phyloP scores from a whole-genome alignment of 1,284 basidiomycete genomes.

The Laetiporus sulphureus region DNA sequence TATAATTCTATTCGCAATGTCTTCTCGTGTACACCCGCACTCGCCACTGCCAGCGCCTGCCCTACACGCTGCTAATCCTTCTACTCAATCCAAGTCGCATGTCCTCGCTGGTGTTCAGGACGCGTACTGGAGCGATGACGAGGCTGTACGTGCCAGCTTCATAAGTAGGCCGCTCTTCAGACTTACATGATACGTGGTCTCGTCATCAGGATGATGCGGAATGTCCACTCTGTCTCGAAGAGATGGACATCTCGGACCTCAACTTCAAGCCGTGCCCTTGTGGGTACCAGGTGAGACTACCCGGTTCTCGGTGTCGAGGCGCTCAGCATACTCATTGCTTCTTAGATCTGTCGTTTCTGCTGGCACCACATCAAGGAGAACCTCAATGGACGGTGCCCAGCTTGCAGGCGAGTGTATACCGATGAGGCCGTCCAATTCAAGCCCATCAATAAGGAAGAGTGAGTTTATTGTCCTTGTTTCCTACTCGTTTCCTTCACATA shows the following conservation, averaged over 20 bases:
- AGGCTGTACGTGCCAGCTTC: constrained; percentile 31
- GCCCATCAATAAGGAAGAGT: constrained; percentile 95
- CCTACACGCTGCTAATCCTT: constrained; percentile 58
- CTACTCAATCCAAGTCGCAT: constrained; percentile 75
- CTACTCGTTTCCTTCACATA: neutral
- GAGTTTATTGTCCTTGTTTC: constrained; percentile 28
- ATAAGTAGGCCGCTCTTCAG: too few species aligned
- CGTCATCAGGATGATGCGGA: constrained; percentile 87
- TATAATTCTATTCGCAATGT: constrained; percentile 24
- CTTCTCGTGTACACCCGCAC: constrained; percentile 33
- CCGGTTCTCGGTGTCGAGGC: neutral
- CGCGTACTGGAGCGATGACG: constrained; percentile 98
- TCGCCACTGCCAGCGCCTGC: constrained; percentile 67
- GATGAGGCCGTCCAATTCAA: constrained; percentile 95
- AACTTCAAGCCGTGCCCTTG: constrained; percentile 99
- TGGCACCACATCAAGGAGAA: constrained; percentile 99
- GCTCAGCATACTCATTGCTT: neutral
- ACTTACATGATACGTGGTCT: neutral
- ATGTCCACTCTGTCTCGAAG: constrained; percentile 97
- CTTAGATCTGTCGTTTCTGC: constrained; percentile 96
- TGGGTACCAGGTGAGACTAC: constrained; percentile 82
- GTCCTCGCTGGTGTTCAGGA: constrained; percentile 88
- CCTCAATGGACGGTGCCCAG: constrained; percentile 94
- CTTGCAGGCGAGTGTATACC: constrained; percentile 91
- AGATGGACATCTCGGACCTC: constrained; percentile 98